These are phyloP conservation scores for Olyra latifolia DNA, from an alignment of 176 grass and related monocot genomes.

Conservation along the genomic window DNA sequence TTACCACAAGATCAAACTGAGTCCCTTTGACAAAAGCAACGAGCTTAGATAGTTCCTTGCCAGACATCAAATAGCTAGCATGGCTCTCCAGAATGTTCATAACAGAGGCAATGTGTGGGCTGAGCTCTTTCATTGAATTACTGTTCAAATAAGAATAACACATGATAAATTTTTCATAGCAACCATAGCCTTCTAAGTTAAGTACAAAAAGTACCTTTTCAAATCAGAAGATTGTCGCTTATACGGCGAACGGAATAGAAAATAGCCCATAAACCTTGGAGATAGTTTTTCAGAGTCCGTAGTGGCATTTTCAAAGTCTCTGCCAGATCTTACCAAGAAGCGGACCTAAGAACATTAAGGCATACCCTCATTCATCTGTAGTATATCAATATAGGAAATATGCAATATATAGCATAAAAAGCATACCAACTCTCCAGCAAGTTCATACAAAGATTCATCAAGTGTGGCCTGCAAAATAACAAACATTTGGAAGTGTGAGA, in stretches of 20 bases:
- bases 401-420: constrained; percentile 43
- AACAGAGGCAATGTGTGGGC: constrained; percentile 93
- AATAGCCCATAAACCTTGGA: constrained; percentile 88
- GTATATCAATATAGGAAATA: constrained; percentile 23
- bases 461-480: constrained; percentile 73
- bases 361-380: constrained; percentile 26
- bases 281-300: constrained; percentile 83
- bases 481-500: constrained; percentile 29
- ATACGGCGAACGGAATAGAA: constrained; percentile 78
- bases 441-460: constrained; percentile 93
- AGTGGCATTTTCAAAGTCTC: constrained; percentile 79
- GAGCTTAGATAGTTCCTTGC: constrained; percentile 97
- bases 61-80: constrained; percentile 98
- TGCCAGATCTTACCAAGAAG: constrained; percentile 94
- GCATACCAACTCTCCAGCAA: constrained; percentile 89
- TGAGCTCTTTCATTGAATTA: constrained; percentile 84
- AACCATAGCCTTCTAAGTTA: constrained; percentile 14
- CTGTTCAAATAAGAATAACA: constrained; percentile 42
- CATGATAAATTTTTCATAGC: constrained; percentile 23
- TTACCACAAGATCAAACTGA: constrained; percentile 99
- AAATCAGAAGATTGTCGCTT: constrained; percentile 83
- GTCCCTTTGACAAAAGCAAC: constrained; percentile 99
- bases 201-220: constrained; percentile 58
- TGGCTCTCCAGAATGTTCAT: constrained; percentile 97
- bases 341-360: constrained; percentile 58